Evolutionary conservation across 176 grass and related monocot species (phyloP).

Genomic region (Triticum aestivum): DNA sequence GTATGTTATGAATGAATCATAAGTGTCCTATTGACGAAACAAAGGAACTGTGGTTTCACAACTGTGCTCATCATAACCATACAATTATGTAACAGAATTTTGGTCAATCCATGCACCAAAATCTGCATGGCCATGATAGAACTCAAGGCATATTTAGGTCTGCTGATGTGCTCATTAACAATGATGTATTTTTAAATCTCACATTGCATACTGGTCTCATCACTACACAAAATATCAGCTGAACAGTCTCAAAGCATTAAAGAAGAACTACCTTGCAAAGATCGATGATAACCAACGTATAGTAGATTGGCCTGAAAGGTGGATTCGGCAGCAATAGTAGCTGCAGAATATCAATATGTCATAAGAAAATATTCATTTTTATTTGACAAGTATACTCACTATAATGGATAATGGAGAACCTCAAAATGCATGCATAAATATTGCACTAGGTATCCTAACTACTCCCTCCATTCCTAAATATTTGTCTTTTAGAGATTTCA

Average conservation of each 20-base stretch:
- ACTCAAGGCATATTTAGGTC: not conserved
- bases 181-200: not conserved
- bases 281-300: conserved; percentile 95
- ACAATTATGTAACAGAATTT: not conserved
- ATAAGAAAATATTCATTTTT: conserved; percentile 14
- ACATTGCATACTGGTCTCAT: not conserved
- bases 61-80: not conserved
- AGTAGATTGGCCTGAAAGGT: conserved; percentile 95
- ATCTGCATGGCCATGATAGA: not conserved
- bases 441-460: conserved; percentile 9
- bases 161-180: not conserved
- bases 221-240: conserved; percentile 4
- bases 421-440: conserved; percentile 5
- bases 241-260: not conserved
- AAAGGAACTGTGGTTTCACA: not conserved
- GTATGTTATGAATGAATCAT: not conserved
- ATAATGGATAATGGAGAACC: not conserved
- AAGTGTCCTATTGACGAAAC: not conserved
- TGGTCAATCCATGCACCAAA: not conserved
- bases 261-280: conserved; percentile 88
- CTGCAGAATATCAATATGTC: conserved; percentile 47
- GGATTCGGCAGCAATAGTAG: conserved; percentile 88
- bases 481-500: too few relatives aligned
- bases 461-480: too few relatives aligned
- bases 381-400: not conserved